Percentiles rank a stretch among this genome's conserved stretches.
phyloP scores from a whole-genome alignment of 2,329 filamentous ascomycete species.

The Neopestalotiopsis sp. region DNA sequence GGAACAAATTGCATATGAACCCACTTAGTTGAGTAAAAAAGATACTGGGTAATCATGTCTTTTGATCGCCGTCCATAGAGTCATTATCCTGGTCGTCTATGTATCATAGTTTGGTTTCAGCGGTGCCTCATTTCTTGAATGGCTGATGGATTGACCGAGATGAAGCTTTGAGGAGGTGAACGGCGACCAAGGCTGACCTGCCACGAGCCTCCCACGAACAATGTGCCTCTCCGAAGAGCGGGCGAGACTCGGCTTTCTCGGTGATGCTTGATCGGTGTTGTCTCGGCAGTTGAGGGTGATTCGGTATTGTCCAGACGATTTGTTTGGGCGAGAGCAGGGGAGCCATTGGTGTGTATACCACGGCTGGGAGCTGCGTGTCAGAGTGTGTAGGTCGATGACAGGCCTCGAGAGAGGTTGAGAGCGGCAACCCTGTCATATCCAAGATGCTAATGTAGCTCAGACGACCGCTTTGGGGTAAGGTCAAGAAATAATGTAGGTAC shows the following conservation, averaged over 20 bases:
- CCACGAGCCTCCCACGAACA: not conserved
- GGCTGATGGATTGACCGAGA: not conserved
- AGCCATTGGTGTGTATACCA: not conserved
- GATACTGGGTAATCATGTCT: not conserved
- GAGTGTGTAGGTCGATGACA: not conserved
- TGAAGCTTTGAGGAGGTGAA: not conserved
- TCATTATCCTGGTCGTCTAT: not conserved
- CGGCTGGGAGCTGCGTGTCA: not conserved
- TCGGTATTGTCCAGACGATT: not conserved
- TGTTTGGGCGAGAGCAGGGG: constrained; percentile 2
- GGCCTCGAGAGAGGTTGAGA: not conserved
- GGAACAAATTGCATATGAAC: not conserved
- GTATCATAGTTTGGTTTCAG: not conserved
- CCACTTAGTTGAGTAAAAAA: not conserved
- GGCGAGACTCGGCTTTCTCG: constrained; percentile 10
- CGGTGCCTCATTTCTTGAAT: not conserved
- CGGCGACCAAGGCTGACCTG: not conserved
- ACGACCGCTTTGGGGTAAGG: not conserved
- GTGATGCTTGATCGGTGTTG: constrained; percentile 1
- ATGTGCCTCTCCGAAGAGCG: not conserved
- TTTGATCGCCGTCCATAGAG: not conserved
- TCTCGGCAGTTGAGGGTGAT: not conserved
- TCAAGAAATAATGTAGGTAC: not conserved
- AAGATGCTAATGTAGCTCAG: not conserved
- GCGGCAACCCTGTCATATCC: not conserved